These are phyloP conservation scores for Trypanosoma scelopori DNA, from an alignment of 208 protist genomes.

Conservation along the genomic window DNA sequence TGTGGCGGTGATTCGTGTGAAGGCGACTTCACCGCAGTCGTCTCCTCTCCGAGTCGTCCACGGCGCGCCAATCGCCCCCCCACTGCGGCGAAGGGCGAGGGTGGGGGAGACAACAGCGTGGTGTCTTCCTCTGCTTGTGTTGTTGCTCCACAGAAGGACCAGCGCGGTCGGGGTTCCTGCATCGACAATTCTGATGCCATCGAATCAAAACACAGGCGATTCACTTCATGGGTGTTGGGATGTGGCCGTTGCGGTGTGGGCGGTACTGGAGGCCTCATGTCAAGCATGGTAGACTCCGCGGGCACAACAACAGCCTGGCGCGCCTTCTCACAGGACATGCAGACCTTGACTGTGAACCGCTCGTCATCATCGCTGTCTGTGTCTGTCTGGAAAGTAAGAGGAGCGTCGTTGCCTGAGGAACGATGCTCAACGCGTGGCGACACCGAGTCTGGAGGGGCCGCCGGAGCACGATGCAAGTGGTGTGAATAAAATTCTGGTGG, in stretches of 20 bases:
- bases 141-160: conserved; percentile 8
- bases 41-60: conserved; percentile 16
- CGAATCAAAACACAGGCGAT: conserved; percentile 28
- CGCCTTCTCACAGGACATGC: conserved; percentile 14
- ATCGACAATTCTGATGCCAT: not conserved
- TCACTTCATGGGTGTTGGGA: conserved; percentile 8
- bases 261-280: conserved; percentile 15
- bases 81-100: not conserved
- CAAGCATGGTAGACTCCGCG: conserved; percentile 8
- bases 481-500: not conserved
- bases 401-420: not conserved
- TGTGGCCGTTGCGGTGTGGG: not conserved
- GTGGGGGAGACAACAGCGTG: not conserved
- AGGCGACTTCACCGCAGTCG: not conserved
- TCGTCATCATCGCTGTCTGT: conserved; percentile 24
- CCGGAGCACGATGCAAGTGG: not conserved
- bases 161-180: not conserved
- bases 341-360: conserved; percentile 32
- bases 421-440: not conserved
- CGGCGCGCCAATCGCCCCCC: not conserved
- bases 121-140: conserved; percentile 9
- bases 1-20: not conserved
- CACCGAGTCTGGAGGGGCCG: not conserved
- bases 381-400: not conserved
- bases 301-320: conserved; percentile 22